Evolutionary conservation across 345 rosid species (phyloP).

Genomic region (Gossypium bickii): DNA sequence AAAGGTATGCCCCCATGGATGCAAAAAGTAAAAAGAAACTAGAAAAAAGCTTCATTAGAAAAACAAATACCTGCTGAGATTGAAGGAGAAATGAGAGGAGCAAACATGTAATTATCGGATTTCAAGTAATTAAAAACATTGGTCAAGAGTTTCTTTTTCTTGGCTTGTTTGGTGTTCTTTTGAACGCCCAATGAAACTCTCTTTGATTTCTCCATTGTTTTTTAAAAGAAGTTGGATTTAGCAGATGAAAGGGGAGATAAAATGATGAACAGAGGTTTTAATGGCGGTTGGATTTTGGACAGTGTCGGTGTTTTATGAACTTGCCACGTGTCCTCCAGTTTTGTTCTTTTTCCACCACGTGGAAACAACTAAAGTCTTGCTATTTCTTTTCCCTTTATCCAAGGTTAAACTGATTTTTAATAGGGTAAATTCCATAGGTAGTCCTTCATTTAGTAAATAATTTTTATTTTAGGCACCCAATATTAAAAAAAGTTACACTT

Average conservation of each 20-base stretch:
- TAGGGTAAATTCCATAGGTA: too few species aligned
- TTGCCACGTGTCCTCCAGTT: too few species aligned
- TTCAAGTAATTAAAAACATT: constrained; percentile 35
- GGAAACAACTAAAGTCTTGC: background rate
- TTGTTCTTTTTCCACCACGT: background rate
- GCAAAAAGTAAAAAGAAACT: background rate
- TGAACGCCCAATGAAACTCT: constrained; percentile 12
- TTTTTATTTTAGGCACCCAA: too few species aligned
- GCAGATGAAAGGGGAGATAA: background rate
- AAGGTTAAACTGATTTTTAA: too few species aligned
- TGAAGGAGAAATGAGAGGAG: constrained; percentile 37
- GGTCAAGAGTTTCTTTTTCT: constrained; percentile 21
- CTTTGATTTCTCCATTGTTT: constrained; percentile 11
- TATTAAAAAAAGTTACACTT: too few species aligned
- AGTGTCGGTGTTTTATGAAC: too few species aligned
- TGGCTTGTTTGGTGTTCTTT: constrained; percentile 20
- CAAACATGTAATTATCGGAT: constrained; percentile 42
- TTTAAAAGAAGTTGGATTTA: too few species aligned
- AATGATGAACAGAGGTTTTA: too few species aligned
- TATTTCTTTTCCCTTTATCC: too few species aligned
- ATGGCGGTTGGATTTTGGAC: too few species aligned
- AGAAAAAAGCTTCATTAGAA: background rate
- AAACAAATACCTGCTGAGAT: background rate
- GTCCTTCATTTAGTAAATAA: too few species aligned
- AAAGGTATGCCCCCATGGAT: background rate